A percentile compares a stretch with the other conserved stretches of the same genome.
phyloP scores from a whole-genome alignment of 768 basidiomycete genomes.

The Leccinellum luteum region DNA sequence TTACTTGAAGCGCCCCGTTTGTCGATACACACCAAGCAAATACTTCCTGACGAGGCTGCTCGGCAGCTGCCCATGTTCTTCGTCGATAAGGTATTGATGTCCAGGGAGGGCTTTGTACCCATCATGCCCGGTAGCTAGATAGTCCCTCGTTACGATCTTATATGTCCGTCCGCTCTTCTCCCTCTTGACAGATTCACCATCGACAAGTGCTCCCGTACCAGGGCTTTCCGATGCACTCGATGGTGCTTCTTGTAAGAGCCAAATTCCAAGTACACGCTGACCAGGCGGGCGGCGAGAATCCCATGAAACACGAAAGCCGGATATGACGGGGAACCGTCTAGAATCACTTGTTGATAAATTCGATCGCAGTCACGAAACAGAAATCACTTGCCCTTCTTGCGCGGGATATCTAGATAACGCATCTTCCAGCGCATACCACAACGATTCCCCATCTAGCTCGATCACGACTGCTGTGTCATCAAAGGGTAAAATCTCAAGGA shows the following conservation, averaged over 20 bases:
- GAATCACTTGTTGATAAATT: neutral
- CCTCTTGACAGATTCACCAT: slow-evolving; percentile 53
- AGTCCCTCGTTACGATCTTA: slow-evolving; percentile 81
- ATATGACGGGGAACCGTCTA: slow-evolving; percentile 86
- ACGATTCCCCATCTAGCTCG: slow-evolving; percentile 70
- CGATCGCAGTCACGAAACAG: neutral
- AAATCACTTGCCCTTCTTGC: slow-evolving; percentile 72
- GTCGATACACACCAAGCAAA: slow-evolving; percentile 57
- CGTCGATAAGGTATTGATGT: slow-evolving; percentile 71
- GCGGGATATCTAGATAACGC: slow-evolving; percentile 78
- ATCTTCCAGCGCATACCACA: slow-evolving; percentile 79
- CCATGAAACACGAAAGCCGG: slow-evolving; percentile 84
- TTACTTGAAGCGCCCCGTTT: neutral
- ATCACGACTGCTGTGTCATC: slow-evolving; percentile 82
- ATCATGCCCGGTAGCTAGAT: slow-evolving; percentile 82
- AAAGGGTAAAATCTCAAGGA: slow-evolving; percentile 86
- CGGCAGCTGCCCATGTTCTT: slow-evolving; percentile 79
- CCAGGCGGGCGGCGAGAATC: slow-evolving; percentile 74
- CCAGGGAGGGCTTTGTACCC: slow-evolving; percentile 71
- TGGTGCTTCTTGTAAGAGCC: slow-evolving; percentile 45
- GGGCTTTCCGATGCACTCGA: slow-evolving; percentile 18
- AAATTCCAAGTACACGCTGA: slow-evolving; percentile 70
- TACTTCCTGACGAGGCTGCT: slow-evolving; percentile 80
- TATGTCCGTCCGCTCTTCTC: slow-evolving; percentile 58
- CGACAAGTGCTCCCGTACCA: slow-evolving; percentile 34